Conservation (phyloP, 1,284 basidiomycete genomes). For the Takashimella koratensis region DNA sequence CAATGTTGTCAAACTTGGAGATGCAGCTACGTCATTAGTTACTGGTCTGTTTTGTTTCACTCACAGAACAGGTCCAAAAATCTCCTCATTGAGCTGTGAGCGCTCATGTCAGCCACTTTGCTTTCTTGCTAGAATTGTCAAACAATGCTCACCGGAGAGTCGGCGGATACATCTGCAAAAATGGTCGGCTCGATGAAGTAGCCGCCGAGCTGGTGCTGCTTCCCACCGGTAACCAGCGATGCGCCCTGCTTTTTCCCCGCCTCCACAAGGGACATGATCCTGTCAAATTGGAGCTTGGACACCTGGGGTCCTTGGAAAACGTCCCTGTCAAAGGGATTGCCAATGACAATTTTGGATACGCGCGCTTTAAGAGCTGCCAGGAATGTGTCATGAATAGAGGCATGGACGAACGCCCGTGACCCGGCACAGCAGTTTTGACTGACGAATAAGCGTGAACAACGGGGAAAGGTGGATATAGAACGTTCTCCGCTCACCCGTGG, state of each 20-base stretch:
- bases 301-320: conserved; percentile 73
- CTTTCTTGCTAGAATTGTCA: conserved; percentile 9
- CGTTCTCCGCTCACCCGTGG: too few species aligned
- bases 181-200: conserved; percentile 48
- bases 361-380: conserved; percentile 61
- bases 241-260: conserved; percentile 76
- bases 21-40: too few species aligned
- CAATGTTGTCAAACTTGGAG: conserved; percentile 68
- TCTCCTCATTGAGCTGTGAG: conserved; percentile 26
- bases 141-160: too few species aligned
- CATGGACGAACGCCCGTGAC: conserved; percentile 68
- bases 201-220: conserved; percentile 39
- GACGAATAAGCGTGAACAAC: conserved; percentile 3
- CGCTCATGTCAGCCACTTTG: too few species aligned
- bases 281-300: conserved; percentile 77
- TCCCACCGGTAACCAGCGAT: conserved; percentile 66
- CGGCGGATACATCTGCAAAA: conserved; percentile 24
- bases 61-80: conserved; percentile 55
- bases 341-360: conserved; percentile 63
- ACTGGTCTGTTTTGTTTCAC: too few species aligned
- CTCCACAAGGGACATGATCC: conserved; percentile 80
- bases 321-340: conserved; percentile 67
- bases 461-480: too few species aligned
- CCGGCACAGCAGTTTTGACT: conserved; percentile 44
- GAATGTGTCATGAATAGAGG: conserved; percentile 74